A percentile compares a stretch with the other conserved stretches of the same genome.
These are phyloP conservation scores for Juncus effusus DNA, from an alignment of 176 grass and related monocot genomes.

Conservation along the genomic window DNA sequence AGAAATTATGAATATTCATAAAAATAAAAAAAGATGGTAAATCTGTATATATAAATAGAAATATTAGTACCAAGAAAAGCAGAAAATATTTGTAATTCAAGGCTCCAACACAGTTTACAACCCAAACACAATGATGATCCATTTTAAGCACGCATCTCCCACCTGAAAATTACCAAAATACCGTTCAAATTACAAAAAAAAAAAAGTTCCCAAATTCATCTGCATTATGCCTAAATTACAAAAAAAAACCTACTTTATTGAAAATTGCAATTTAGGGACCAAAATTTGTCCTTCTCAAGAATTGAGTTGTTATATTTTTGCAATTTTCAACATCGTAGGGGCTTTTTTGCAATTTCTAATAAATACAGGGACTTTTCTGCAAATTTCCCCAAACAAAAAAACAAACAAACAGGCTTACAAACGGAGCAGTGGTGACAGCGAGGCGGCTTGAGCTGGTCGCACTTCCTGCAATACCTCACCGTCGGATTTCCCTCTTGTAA, in stretches of 20 bases:
- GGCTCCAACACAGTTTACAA: constrained; percentile 92
- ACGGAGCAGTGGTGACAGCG: constrained; percentile 99
- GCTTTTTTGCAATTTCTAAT: neutral
- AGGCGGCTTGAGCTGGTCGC: constrained; percentile 86
- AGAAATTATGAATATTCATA: neutral
- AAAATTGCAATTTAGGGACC: neutral
- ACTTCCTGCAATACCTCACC: constrained; percentile 86
- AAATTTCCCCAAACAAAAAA: neutral
- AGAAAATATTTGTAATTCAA: constrained; percentile 97
- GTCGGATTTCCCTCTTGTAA: constrained; percentile 36
- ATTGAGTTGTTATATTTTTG: neutral
- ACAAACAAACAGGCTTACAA: constrained; percentile 43
- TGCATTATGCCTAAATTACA: neutral
- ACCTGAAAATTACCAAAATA: constrained; percentile 55
- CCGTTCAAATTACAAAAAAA: neutral
- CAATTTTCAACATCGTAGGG: neutral
- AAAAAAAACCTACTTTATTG: constrained; percentile 15
- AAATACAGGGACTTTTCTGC: too few species aligned
- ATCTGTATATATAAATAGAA: neutral
- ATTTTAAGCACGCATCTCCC: constrained; percentile 87
- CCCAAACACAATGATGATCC: constrained; percentile 99
- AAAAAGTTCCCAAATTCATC: neutral
- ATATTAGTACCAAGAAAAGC: constrained; percentile 70
- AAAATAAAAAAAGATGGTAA: neutral
- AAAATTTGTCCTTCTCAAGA: too few species aligned